Evolutionary conservation across 805 yeast genomes (phyloP).

Genomic region (Komagataella mondaviorum): DNA sequence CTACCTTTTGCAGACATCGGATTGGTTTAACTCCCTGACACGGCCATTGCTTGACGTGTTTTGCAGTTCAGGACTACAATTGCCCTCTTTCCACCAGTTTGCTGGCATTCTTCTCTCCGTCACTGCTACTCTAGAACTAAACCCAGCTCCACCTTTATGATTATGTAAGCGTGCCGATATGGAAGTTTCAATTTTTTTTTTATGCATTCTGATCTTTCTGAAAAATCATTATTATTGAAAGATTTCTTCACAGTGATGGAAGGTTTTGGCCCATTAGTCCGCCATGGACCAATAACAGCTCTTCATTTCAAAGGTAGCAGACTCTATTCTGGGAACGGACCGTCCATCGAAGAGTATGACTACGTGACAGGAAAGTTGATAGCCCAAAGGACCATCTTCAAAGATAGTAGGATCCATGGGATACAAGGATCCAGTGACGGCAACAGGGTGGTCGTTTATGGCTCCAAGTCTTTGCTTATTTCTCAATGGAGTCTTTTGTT

Average conservation of each 20-base stretch:
- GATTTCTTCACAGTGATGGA: neutral
- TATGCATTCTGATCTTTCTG: neutral
- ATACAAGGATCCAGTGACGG: conserved; percentile 24
- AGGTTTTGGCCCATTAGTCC: neutral
- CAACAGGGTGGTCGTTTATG: conserved; percentile 33
- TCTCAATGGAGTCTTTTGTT: conserved; percentile 22
- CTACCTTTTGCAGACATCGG: no score
- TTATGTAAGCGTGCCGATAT: neutral
- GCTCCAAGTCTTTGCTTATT: conserved; percentile 53
- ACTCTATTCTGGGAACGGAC: conserved; percentile 61
- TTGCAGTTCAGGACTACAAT: no score
- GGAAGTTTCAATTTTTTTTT: neutral
- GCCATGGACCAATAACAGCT: conserved; percentile 15
- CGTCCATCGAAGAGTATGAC: conserved; percentile 41
- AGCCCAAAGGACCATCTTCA: conserved; percentile 33
- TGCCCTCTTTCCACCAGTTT: no score
- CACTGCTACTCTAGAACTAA: no score
- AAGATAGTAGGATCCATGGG: conserved; percentile 77
- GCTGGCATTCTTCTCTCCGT: no score
- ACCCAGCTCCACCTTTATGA: no score
- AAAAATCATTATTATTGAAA: no score
- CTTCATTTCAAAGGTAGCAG: conserved; percentile 27
- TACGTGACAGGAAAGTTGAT: conserved; percentile 24
- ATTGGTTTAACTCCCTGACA: no score
- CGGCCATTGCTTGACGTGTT: no score